Evolutionary conservation across 495 filamentous ascomycete species (phyloP).

Genomic region (Mytilinidion resinicola): DNA sequence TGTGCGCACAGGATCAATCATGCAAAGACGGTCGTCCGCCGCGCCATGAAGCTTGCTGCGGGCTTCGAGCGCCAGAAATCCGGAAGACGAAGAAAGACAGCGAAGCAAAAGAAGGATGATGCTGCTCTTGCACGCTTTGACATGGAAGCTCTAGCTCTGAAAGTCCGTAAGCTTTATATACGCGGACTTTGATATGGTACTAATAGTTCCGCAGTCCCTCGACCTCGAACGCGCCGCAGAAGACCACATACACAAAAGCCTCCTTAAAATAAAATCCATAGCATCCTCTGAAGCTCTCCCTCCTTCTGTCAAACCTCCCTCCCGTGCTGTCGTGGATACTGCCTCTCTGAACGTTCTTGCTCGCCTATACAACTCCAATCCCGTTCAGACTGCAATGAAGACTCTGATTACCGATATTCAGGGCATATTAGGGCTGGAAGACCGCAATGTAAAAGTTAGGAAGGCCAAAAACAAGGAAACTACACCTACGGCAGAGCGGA

Average conservation of each 20-base stretch:
- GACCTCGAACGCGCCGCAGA: constrained; percentile 60
- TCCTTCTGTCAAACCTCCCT: constrained; percentile 29
- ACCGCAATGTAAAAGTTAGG: constrained; percentile 32
- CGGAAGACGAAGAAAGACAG: constrained; percentile 65
- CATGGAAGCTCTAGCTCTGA: constrained; percentile 67
- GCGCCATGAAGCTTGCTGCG: constrained; percentile 70
- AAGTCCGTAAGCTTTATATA: constrained; percentile 41
- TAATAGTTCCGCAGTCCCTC: constrained; percentile 37
- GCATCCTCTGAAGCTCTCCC: constrained; percentile 47
- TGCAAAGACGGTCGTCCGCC: constrained; percentile 54
- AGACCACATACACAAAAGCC: constrained; percentile 65
- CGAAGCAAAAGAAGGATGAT: constrained; percentile 45
- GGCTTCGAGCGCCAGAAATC: constrained; percentile 88
- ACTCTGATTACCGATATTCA: constrained; percentile 58
- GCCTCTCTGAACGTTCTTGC: constrained; percentile 68
- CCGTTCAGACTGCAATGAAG: constrained; percentile 62
- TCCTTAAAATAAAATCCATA: constrained; percentile 67
- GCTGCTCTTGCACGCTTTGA: constrained; percentile 48
- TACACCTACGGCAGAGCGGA: not conserved
- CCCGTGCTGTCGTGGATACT: constrained; percentile 41
- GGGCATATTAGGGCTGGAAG: constrained; percentile 52
- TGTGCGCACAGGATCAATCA: constrained; percentile 52
- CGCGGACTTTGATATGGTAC: not conserved
- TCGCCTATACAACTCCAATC: constrained; percentile 68
- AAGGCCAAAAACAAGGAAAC: not conserved